Evolutionary conservation across 495 filamentous ascomycete genomes (phyloP).

Genomic region (Parmelia sp.): DNA sequence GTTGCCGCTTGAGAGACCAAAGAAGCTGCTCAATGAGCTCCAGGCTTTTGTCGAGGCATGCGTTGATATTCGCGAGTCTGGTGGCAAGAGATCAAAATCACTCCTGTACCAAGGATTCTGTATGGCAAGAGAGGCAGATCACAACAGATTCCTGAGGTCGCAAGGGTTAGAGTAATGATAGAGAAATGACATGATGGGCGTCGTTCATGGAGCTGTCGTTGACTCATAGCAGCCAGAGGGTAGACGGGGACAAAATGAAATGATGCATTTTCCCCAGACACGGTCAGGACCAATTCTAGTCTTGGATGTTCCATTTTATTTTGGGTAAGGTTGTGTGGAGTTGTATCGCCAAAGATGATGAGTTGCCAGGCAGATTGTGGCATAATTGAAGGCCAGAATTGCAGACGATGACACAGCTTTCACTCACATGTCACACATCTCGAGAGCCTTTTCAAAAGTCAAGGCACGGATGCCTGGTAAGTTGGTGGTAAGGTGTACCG

Average conservation of each 20-base stretch:
- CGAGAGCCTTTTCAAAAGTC: too few species aligned
- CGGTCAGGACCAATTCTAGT: neutral
- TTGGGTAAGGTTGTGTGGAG: too few species aligned
- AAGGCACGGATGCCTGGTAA: neutral
- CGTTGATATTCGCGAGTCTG: neutral
- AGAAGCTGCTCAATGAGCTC: neutral
- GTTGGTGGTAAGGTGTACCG: too few species aligned
- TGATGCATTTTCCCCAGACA: neutral
- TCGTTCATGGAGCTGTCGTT: neutral
- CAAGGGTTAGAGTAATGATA: neutral
- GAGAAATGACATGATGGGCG: neutral
- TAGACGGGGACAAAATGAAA: neutral
- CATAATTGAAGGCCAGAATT: neutral
- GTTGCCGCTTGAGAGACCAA: neutral
- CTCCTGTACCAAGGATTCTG: neutral
- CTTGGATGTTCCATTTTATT: too few species aligned
- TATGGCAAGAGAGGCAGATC: neutral
- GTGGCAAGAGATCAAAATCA: neutral
- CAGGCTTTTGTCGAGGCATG: neutral
- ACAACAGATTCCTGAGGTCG: neutral
- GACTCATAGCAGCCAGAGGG: neutral
- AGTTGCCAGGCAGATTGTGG: neutral
- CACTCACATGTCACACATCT: too few species aligned
- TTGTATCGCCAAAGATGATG: neutral
- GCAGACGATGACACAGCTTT: neutral